Conservation (phyloP, 1,284 basidiomycete species). For the Boletus mariae region DNA sequence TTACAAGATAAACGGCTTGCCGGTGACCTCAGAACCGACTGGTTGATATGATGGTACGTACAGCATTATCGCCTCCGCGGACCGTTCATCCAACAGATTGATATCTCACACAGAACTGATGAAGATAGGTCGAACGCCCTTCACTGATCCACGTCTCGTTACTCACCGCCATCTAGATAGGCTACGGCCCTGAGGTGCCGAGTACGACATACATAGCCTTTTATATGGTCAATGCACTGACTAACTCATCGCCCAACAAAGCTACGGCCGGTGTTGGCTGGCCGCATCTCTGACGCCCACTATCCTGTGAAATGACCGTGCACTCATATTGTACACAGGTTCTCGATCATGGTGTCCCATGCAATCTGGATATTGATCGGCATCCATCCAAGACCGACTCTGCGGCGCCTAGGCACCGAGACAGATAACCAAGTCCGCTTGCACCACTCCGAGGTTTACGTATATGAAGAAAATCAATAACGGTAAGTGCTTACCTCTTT, state of each 20-base stretch:
- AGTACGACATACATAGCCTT: background rate
- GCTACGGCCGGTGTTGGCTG: background rate
- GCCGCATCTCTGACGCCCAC: background rate
- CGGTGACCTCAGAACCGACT: background rate
- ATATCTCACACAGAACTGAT: too few relatives aligned
- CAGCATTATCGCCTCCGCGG: background rate
- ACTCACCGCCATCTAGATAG: background rate
- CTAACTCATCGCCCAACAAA: background rate
- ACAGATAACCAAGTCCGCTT: background rate
- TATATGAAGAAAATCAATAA: conserved; percentile 2
- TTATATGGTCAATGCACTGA: background rate
- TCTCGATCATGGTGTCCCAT: background rate
- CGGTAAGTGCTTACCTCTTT: background rate
- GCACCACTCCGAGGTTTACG: background rate
- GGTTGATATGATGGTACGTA: background rate
- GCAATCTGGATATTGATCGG: background rate
- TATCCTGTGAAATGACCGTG: background rate
- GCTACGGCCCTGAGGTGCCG: background rate
- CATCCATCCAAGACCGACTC: background rate
- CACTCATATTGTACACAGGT: background rate
- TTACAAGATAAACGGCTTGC: too few relatives aligned
- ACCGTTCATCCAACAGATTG: background rate
- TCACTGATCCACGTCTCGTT: conserved; percentile 1
- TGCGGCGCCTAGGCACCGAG: conserved; percentile 8
- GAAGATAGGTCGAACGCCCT: background rate